Conservation (phyloP, 2,329 filamentous ascomycete genomes). For the Ophiocordyceps camponoti-saundersi region DNA sequence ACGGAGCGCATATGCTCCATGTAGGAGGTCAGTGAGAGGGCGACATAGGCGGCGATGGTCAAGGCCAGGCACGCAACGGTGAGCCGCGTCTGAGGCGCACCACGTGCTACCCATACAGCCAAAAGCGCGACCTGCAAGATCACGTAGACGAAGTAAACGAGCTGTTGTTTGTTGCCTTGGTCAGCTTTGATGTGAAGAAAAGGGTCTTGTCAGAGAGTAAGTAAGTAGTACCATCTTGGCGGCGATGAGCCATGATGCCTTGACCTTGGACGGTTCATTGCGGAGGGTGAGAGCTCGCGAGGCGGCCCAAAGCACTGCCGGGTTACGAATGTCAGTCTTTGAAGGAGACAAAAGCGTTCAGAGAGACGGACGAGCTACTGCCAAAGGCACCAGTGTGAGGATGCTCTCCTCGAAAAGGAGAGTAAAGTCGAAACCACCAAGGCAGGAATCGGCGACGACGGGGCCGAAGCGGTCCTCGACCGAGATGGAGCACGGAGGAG, state of each 20-base stretch:
- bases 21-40: constrained; percentile 10
- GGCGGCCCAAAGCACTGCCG: neutral
- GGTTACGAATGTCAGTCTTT: neutral
- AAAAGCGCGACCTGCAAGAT: constrained; percentile 5
- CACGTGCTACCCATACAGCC: constrained; percentile 4
- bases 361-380: constrained; percentile 4
- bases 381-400: constrained; percentile 8
- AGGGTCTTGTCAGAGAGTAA: neutral
- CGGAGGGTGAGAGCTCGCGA: constrained; percentile 1
- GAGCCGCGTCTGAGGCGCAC: constrained; percentile 4
- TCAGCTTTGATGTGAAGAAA: neutral
- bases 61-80: constrained; percentile 5
- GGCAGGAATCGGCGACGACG: constrained; percentile 5
- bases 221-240: constrained; percentile 4
- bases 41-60: constrained; percentile 4
- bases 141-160: constrained; percentile 2
- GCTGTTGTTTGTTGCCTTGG: neutral
- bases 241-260: constrained; percentile 4
- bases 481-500: constrained; percentile 2
- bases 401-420: constrained; percentile 11
- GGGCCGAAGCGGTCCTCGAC: constrained; percentile 6
- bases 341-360: no score
- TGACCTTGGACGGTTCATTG: constrained; percentile 2
- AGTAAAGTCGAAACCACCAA: constrained; percentile 13
- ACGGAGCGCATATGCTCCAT: constrained; percentile 14